These are phyloP conservation scores for Venturia oleaginea DNA, from an alignment of 2,329 filamentous ascomycete species.

Conservation along the genomic window DNA sequence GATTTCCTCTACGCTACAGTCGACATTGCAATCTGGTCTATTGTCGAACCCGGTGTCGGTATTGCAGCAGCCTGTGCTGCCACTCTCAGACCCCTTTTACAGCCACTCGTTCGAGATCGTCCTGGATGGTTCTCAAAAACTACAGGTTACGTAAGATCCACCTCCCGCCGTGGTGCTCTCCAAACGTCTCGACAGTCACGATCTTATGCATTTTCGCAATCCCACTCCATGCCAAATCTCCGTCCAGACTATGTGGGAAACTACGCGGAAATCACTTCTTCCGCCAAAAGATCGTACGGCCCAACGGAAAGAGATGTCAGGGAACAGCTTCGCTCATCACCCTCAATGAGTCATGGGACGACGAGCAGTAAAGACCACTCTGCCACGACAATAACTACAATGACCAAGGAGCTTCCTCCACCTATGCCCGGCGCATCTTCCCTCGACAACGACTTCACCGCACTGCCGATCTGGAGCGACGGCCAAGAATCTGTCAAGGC, in stretches of 20 bases:
- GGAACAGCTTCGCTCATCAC: not conserved
- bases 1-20: constrained; percentile 28
- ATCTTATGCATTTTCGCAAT: not conserved
- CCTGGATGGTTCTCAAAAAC: not conserved
- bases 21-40: constrained; percentile 25
- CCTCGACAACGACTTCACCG: not conserved
- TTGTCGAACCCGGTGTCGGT: constrained; percentile 26
- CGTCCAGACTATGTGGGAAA: constrained; percentile 8
- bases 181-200: not conserved
- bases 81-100: constrained; percentile 26
- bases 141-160: no score
- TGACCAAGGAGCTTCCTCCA: not conserved
- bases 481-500: not conserved
- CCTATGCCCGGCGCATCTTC: not conserved
- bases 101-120: not conserved
- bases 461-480: not conserved
- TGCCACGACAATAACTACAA: not conserved
- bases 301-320: not conserved
- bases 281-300: not conserved
- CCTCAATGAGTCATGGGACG: not conserved
- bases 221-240: not conserved
- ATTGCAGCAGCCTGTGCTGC: constrained; percentile 28
- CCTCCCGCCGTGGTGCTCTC: not conserved
- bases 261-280: constrained; percentile 5
- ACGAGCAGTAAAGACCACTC: not conserved